phyloP scores from a whole-genome alignment of 441 rosid species.

The Bruguiera hainesii region DNA sequence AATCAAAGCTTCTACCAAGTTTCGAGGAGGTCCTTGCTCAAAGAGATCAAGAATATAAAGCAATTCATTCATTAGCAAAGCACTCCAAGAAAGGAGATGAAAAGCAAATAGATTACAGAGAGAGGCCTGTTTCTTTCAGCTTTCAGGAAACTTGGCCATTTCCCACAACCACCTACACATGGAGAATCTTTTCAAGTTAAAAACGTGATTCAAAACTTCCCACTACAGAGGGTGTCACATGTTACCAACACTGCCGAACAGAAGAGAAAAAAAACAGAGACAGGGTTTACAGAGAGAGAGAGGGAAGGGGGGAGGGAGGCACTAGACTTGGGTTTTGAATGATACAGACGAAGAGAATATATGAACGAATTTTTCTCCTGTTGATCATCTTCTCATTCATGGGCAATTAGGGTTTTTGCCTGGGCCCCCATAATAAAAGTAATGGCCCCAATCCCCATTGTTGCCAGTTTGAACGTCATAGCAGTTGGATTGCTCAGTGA shows the following conservation, averaged over 20 bases:
- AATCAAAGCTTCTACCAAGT: too few relatives aligned
- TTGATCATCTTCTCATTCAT: constrained; percentile 24
- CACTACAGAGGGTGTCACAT: constrained; percentile 47
- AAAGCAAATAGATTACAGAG: constrained; percentile 38
- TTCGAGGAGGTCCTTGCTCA: too few relatives aligned
- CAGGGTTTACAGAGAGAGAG: too few relatives aligned
- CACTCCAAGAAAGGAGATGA: constrained; percentile 37
- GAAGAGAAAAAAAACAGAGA: constrained; percentile 16
- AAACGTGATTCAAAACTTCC: constrained; percentile 48
- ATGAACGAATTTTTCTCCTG: background rate
- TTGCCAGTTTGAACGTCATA: constrained; percentile 49
- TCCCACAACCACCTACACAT: constrained; percentile 45
- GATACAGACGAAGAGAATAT: constrained; percentile 42
- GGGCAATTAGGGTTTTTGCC: constrained; percentile 67
- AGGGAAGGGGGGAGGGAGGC: constrained; percentile 14
- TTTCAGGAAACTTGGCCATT: constrained; percentile 45
- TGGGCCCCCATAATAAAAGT: constrained; percentile 73
- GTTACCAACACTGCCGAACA: constrained; percentile 33
- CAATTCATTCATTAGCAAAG: constrained; percentile 31
- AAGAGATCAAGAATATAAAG: too few relatives aligned
- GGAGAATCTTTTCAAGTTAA: constrained; percentile 26
- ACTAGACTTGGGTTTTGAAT: constrained; percentile 44
- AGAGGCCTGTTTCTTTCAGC: constrained; percentile 39
- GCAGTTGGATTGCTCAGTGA: constrained; percentile 58
- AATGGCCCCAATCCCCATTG: constrained; percentile 58